Conservation (phyloP, 2,329 filamentous ascomycete species). For the Verticillium zaregamsianum region DNA sequence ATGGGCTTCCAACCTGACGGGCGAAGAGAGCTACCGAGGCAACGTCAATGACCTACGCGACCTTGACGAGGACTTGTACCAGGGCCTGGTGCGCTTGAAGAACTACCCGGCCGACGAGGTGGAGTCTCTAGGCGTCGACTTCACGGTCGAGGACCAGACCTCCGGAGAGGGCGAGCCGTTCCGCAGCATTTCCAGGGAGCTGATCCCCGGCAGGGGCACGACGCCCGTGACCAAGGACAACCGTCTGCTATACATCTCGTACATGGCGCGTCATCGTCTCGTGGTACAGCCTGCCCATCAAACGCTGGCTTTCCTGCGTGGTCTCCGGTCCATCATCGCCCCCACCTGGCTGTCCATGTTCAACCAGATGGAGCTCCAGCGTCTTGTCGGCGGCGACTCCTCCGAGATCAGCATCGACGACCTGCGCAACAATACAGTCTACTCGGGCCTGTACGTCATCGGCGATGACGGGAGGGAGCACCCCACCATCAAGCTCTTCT, state of each 20-base stretch:
- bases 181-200: constrained; percentile 66
- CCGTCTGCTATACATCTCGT: constrained; percentile 88
- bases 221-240: constrained; percentile 86
- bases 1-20: constrained; percentile 66
- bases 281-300: constrained; percentile 76
- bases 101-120: constrained; percentile 79
- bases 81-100: constrained; percentile 78
- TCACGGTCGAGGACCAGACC: constrained; percentile 76
- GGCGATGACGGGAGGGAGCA: constrained; percentile 89
- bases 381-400: constrained; percentile 83
- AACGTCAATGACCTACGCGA: constrained; percentile 92
- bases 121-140: constrained; percentile 72
- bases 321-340: constrained; percentile 82
- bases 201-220: constrained; percentile 73
- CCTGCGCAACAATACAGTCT: constrained; percentile 76
- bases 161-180: constrained; percentile 40
- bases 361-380: constrained; percentile 92
- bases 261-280: constrained; percentile 82
- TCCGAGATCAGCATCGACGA: constrained; percentile 85
- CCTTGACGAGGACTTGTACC: constrained; percentile 85
- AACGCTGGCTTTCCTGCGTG: constrained; percentile 81
- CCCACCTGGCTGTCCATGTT: constrained; percentile 97
- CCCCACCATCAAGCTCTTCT: constrained; percentile 80
- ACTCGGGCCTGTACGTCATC: constrained; percentile 82
- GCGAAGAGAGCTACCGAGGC: constrained; percentile 74